Evolutionary conservation across 2,329 filamentous ascomycete species (phyloP), one percentile per base, ranked within the genome.

Genomic region (Fusarium abutilonis): DNA sequence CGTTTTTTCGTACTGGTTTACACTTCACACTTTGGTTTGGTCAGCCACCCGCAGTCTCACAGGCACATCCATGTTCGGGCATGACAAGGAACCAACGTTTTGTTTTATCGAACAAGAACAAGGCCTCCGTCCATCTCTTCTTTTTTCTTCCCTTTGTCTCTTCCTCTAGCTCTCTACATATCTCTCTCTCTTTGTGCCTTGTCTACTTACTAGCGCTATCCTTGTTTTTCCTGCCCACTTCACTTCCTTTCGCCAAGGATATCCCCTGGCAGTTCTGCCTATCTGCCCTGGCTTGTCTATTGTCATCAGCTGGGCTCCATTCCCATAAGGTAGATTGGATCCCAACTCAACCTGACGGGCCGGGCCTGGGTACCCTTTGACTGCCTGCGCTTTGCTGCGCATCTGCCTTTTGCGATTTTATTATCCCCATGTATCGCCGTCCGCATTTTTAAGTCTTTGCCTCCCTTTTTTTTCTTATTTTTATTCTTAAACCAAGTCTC

Each of bases 251-350:
- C 49, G 56, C 56, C 56, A 64, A 64, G 56, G 42, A 46, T 44
- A 56, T 26, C 29, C 44, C 38, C 41, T 52, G 52, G 35, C 46
- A 11, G 52, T 47, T 56, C 61, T 54, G 23, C n/a, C 53, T 61
- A 39, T 47, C 54, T 54, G 34, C 47, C 39, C 38, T 45, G 56
- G 46, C 34, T 26, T 29, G 40, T 50, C 55, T 52, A 50, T 62
- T 64, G 57, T 62, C 61, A 65, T 63, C 62, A 66, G 45, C 62
- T 66, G 56, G 55, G 56, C 56, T 60, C 56, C 56, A 60, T 60
- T 34, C 28, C 35, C 23, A 26, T 26, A 26, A 26, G 23, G 23
- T 26, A 26, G 23, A 26, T 26, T 26, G 23, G 23, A 60, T 60
- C 56, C 55, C 55, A 56, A 56, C 50, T 36, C 42, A 47, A 56